Conservation (phyloP, 495 filamentous ascomycete species). For the Penicillium nucicola region DNA sequence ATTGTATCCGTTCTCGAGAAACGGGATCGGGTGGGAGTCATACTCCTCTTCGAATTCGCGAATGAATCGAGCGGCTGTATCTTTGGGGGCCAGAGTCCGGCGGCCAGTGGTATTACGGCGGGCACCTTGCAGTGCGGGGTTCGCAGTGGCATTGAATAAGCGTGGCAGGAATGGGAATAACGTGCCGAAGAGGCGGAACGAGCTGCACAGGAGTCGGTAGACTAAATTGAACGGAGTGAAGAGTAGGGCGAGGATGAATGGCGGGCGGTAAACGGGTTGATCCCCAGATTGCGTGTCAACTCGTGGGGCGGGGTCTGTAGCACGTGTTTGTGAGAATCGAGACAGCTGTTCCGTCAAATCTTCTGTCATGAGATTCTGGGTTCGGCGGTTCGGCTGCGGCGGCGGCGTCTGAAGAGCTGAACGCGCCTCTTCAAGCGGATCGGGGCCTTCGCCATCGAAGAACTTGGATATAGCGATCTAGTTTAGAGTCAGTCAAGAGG, state of each 20-base stretch:
- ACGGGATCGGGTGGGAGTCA: conserved; percentile 63
- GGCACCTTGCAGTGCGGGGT: conserved; percentile 47
- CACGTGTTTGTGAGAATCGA: conserved; percentile 17
- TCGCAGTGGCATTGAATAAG: conserved; percentile 50
- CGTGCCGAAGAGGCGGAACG: conserved; percentile 63
- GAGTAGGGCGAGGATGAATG: conserved; percentile 70
- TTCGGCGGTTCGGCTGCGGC: conserved; percentile 52
- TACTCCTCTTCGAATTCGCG: conserved; percentile 95
- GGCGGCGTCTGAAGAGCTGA: conserved; percentile 57
- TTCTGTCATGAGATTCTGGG: conserved; percentile 54
- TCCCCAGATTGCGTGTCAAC: conserved; percentile 71
- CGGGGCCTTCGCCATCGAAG: conserved; percentile 90
- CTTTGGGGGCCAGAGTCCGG: conserved; percentile 71
- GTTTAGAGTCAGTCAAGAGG: conserved; percentile 1
- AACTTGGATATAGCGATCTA: conserved; percentile 95
- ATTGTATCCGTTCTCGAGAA: conserved; percentile 84
- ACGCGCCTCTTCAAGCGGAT: conserved; percentile 74
- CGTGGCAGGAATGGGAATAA: conserved; percentile 84
- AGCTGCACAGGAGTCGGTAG: conserved; percentile 62
- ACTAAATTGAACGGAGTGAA: conserved; percentile 80
- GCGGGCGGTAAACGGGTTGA: conserved; percentile 61
- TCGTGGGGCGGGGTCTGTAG: conserved; percentile 62
- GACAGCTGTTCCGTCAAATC: conserved; percentile 52
- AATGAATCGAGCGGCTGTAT: conserved; percentile 83
- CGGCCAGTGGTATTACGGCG: conserved; percentile 65